These are phyloP conservation scores for Diversispora eburnea DNA, from an alignment of 192 early-diverging fungal genomes.

Conservation along the genomic window DNA sequence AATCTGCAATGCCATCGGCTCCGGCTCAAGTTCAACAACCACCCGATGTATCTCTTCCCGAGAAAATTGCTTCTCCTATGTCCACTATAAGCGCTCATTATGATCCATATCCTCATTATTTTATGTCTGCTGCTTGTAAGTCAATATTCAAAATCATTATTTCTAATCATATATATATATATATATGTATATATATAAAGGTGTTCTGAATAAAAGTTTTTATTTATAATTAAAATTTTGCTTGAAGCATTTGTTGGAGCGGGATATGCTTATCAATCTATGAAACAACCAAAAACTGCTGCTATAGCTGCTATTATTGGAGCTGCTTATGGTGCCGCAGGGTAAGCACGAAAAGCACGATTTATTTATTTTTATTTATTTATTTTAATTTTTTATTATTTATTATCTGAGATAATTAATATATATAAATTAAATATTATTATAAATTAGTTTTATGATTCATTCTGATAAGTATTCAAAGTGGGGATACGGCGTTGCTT, in stretches of 20 bases:
- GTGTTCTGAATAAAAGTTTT: neutral
- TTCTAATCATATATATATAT: neutral
- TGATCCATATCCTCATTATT: constrained; percentile 18
- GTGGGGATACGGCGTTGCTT: too few relatives aligned
- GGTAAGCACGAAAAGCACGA: neutral
- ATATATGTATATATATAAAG: too few relatives aligned
- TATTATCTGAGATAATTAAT: too few relatives aligned
- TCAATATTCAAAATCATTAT: neutral
- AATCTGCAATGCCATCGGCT: neutral
- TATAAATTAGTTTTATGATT: too few relatives aligned
- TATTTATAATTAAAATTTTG: neutral
- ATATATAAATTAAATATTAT: neutral
- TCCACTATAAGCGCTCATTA: constrained; percentile 14
- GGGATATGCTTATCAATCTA: constrained; percentile 18
- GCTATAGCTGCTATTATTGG: neutral
- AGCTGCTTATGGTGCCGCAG: constrained; percentile 6
- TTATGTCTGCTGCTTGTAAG: constrained; percentile 14
- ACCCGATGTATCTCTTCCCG: neutral
- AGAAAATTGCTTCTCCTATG: constrained; percentile 5
- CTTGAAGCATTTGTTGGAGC: neutral
- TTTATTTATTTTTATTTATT: neutral
- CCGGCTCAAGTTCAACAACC: neutral
- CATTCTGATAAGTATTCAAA: too few relatives aligned
- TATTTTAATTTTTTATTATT: neutral
- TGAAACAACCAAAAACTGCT: constrained; percentile 19